These are phyloP conservation scores for Amanita phalloides DNA, from an alignment of 768 basidiomycete genomes.

Conservation along the genomic window DNA sequence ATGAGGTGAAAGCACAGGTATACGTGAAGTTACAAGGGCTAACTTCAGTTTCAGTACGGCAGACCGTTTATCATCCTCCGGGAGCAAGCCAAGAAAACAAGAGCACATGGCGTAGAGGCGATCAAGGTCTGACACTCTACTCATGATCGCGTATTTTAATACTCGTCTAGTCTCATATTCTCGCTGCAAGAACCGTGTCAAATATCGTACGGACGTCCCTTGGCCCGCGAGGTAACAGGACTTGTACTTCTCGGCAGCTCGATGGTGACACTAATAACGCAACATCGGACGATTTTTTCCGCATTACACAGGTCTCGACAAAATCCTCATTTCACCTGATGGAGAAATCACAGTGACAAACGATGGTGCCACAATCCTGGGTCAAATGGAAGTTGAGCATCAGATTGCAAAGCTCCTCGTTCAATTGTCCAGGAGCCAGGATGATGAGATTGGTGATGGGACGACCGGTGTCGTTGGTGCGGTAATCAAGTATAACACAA, in stretches of 20 bases:
- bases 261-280: neutral
- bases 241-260: neutral
- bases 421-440: slow-evolving; percentile 93
- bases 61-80: slow-evolving; percentile 96
- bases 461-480: slow-evolving; percentile 97
- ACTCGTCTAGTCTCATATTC: slow-evolving; percentile 72
- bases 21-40: slow-evolving; percentile 4
- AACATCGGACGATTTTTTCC: slow-evolving; percentile 5
- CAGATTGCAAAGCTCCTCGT: slow-evolving; percentile 98
- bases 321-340: slow-evolving; percentile 91
- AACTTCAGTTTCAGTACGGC: slow-evolving; percentile 52
- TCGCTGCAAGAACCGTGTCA: slow-evolving; percentile 87
- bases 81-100: slow-evolving; percentile 87
- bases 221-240: slow-evolving; percentile 72
- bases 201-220: slow-evolving; percentile 94
- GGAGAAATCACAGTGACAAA: slow-evolving; percentile 99
- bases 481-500: slow-evolving; percentile 16
- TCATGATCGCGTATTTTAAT: slow-evolving; percentile 6
- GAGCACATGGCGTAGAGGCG: slow-evolving; percentile 86
- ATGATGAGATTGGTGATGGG: slow-evolving; percentile 99
- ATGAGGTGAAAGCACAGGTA: slow-evolving; percentile 44
- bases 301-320: slow-evolving; percentile 64
- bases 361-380: slow-evolving; percentile 95
- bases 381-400: slow-evolving; percentile 99
- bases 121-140: slow-evolving; percentile 59